phyloP scores from a whole-genome alignment of 306 rosid genomes.

The Cucumis hystrix region DNA sequence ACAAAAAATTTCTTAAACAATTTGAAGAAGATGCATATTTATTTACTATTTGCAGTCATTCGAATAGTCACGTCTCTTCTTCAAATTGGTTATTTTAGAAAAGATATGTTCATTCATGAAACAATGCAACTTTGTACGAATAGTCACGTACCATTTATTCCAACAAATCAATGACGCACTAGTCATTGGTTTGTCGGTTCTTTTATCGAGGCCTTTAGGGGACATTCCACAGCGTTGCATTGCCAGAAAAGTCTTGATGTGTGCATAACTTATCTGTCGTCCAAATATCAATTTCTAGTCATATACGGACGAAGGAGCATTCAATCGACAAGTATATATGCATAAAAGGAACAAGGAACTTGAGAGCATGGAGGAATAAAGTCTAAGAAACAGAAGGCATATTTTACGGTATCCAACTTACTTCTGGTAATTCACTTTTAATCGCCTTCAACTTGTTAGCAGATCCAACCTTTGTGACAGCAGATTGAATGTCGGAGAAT shows the following conservation, averaged over 20 bases:
- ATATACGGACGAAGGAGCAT: background rate
- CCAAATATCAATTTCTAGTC: slow-evolving; percentile 7
- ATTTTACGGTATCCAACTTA: slow-evolving; percentile 25
- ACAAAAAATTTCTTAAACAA: too few species aligned
- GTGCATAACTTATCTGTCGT: slow-evolving; percentile 52
- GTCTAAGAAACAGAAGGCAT: background rate
- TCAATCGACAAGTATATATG: background rate
- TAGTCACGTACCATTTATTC: too few species aligned
- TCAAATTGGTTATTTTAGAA: too few species aligned
- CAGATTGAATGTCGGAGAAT: slow-evolving; percentile 37
- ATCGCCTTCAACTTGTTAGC: slow-evolving; percentile 72
- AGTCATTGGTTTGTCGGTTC: slow-evolving; percentile 14
- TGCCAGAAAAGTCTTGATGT: slow-evolving; percentile 45
- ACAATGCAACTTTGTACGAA: too few species aligned
- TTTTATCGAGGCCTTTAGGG: slow-evolving; percentile 18
- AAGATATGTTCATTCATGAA: too few species aligned
- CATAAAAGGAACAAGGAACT: background rate
- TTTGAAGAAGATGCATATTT: too few species aligned
- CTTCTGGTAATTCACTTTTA: slow-evolving; percentile 65
- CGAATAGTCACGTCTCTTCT: too few species aligned
- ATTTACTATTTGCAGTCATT: too few species aligned
- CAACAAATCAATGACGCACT: slow-evolving; percentile 10
- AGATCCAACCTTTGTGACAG: slow-evolving; percentile 65
- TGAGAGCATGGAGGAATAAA: background rate
- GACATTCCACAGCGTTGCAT: slow-evolving; percentile 39